Base-by-base conservation (phyloP, 148 eudicot species). In the Tetragonia tetragonoides region DNA sequence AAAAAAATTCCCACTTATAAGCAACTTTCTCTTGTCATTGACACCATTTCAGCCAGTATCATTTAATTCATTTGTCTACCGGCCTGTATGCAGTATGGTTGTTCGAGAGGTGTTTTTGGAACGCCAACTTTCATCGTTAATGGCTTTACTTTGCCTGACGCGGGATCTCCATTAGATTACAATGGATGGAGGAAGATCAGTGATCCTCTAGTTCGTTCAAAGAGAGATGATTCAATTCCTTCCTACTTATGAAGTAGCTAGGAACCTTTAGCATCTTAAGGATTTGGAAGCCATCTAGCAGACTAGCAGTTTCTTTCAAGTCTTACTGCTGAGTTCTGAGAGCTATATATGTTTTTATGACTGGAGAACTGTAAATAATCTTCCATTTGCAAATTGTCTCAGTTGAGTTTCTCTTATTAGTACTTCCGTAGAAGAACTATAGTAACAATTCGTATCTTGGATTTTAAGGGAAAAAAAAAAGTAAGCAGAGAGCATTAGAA, bases 51-150 rank as follows among this genome's bases (percentile, higher is more conserved):
- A 28, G 34, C 34, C 34, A 28, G 34, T 28, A 46, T 46, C 6
- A 46, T 6, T 46, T 46, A 28, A 54, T 54, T 51, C 17, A 42
- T 69, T 9, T 14, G 18, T 37, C 37, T 38, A 14, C 74, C 38
- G n/a, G n/a, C n/a, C n/a, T 66, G 15, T 38, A 61, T 83, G 82
- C 87, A 93, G 98, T 94, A 91, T 80, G 98, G 98, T 78, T 91
- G 98, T 83, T 83, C 90, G 63, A 87, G 94, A 83, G 97, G 97
- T 16, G 97, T 94, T 1, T 85, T 69, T 12, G 98, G 97, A 68
- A 90, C 97, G 10, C 98, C 98, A 14, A 79, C 81, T 57, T 94
- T 91, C 91, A 87, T 85, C 54, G 89, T 91, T 10, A 94, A 91
- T 76, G 98, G 98, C 66, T 90, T 94, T 78, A n/a, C 73, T 6